A percentile compares a stretch with the other conserved stretches of the same genome.
Evolutionary conservation across 2,329 filamentous ascomycete species (phyloP).

Genomic region (Penicillium sp.): DNA sequence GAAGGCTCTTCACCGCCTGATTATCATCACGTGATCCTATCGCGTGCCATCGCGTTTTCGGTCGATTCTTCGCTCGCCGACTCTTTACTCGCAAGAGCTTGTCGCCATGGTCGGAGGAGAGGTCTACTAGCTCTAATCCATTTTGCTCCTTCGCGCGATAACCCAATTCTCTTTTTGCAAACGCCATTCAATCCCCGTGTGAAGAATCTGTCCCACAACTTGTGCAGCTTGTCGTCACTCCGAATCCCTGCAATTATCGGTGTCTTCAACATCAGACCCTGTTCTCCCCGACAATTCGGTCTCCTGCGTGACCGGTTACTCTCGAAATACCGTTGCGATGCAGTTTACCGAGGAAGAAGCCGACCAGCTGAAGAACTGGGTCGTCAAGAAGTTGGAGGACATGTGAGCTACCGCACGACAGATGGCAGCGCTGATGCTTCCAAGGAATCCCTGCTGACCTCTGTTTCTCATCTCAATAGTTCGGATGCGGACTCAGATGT

Average conservation of each 20-base stretch:
- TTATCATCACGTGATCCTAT: constrained; percentile 21
- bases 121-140: not conserved
- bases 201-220: not conserved
- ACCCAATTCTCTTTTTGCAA: no score
- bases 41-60: constrained; percentile 24
- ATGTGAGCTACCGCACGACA: constrained; percentile 48
- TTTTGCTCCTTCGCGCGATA: not conserved
- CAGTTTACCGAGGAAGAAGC: constrained; percentile 59
- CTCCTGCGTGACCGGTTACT: not conserved
- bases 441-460: constrained; percentile 8
- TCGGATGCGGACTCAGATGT: constrained; percentile 67
- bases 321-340: constrained; percentile 43
- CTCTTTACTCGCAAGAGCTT: not conserved
- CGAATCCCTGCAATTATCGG: constrained; percentile 15
- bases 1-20: no score
- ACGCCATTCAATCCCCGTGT: not conserved
- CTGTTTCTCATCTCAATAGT: constrained; percentile 38
- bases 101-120: constrained; percentile 7
- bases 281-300: not conserved
- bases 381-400: constrained; percentile 62
- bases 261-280: not conserved
- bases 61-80: constrained; percentile 10
- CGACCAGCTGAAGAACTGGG: constrained; percentile 60
- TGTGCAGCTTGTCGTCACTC: constrained; percentile 13
- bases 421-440: not conserved